phyloP scores from a whole-genome alignment of 2,329 filamentous ascomycete species.

The Cyphellophora europaea region DNA sequence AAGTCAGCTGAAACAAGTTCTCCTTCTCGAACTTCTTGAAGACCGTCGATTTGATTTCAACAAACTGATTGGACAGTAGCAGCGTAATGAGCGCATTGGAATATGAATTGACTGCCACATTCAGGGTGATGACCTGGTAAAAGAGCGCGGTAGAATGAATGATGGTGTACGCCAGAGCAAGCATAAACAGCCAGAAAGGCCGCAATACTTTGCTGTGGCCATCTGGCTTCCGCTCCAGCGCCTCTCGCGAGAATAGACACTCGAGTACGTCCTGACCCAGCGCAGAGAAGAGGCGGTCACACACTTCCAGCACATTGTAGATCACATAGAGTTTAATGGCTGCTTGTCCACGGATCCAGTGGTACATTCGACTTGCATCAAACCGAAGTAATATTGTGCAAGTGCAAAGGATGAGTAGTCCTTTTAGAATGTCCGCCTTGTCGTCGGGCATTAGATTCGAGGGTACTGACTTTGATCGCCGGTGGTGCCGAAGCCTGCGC shows the following conservation, averaged over 20 bases:
- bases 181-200: slow-evolving; percentile 81
- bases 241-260: slow-evolving; percentile 88
- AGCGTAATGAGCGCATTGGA: slow-evolving; percentile 90
- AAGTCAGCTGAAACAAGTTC: slow-evolving; percentile 91
- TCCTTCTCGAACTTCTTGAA: slow-evolving; percentile 99
- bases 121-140: slow-evolving; percentile 95
- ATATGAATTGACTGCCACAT: slow-evolving; percentile 97
- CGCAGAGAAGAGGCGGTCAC: slow-evolving; percentile 80
- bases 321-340: slow-evolving; percentile 98
- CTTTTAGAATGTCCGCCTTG: slow-evolving; percentile 91
- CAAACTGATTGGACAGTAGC: slow-evolving; percentile 93
- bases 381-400: slow-evolving; percentile 79
- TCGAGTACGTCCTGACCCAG: slow-evolving; percentile 94
- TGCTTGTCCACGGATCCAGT: slow-evolving; percentile 90
- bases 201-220: slow-evolving; percentile 85
- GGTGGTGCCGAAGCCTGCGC: slow-evolving; percentile 40
- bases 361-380: slow-evolving; percentile 95
- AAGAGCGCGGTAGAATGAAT: slow-evolving; percentile 81
- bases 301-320: slow-evolving; percentile 89
- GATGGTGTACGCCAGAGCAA: slow-evolving; percentile 81
- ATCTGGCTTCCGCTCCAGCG: slow-evolving; percentile 74
- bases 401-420: slow-evolving; percentile 76
- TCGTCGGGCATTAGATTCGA: slow-evolving; percentile 79
- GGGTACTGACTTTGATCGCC: slow-evolving; percentile 71
- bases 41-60: slow-evolving; percentile 96